These are phyloP conservation scores for Candida methanosorbosa DNA, from an alignment of 805 yeast species.

Conservation along the genomic window DNA sequence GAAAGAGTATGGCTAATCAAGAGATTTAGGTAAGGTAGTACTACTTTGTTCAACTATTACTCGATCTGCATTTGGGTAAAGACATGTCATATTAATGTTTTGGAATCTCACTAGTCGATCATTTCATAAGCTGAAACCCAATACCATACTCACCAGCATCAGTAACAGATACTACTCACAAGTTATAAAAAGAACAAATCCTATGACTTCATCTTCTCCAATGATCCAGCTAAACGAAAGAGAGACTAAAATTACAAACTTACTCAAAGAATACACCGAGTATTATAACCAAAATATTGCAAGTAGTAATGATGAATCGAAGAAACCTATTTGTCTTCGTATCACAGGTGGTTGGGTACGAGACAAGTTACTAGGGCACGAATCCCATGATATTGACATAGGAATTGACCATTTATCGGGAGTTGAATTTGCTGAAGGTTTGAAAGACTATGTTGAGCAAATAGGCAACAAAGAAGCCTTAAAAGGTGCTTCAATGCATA, in stretches of 20 bases:
- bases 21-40: too few relatives aligned
- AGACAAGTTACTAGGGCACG: slow-evolving; percentile 77
- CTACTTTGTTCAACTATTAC: too few relatives aligned
- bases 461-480: slow-evolving; percentile 13
- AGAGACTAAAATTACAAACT: slow-evolving; percentile 15
- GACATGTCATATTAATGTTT: too few relatives aligned
- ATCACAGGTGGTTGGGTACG: slow-evolving; percentile 99
- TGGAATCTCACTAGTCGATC: too few relatives aligned
- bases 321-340: slow-evolving; percentile 34
- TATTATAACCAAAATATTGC: slow-evolving; percentile 13
- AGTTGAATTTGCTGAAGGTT: slow-evolving; percentile 66
- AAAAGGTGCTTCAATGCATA: slow-evolving; percentile 41
- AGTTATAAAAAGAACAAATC: too few relatives aligned
- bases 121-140: too few relatives aligned
- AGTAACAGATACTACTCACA: too few relatives aligned
- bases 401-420: slow-evolving; percentile 85
- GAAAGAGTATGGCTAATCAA: too few relatives aligned
- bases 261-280: slow-evolving; percentile 18
- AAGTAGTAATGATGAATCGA: neutral
- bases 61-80: too few relatives aligned
- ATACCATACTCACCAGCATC: too few relatives aligned
- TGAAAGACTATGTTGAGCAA: slow-evolving; percentile 40
- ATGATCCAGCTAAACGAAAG: slow-evolving; percentile 13
- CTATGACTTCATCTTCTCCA: too few relatives aligned
- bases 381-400: slow-evolving; percentile 83